Base-by-base conservation (phyloP, 805 yeast genomes). In the Hanseniaspora clermontiae region DNA sequence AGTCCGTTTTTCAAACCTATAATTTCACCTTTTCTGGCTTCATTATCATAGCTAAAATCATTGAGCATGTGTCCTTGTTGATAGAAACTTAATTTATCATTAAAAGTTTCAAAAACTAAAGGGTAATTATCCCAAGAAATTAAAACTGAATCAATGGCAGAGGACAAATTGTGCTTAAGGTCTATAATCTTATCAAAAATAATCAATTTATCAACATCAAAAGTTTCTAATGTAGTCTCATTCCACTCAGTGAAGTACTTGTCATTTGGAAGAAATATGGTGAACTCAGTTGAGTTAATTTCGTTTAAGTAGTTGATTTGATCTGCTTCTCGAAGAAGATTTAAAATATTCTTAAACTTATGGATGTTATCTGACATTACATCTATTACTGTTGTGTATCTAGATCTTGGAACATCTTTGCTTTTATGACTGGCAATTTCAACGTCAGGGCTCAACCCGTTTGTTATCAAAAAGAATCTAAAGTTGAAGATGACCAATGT, bases 341-440 rank as follows among this genome's bases (percentile, higher is more conserved):
- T 43, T 86, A 68, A 58, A 86, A 82, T 43, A 10, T 74, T 74
- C 43, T 87, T 80, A 69, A 80, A 88, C 64, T 84, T 82, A 0
- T 51, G 32, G 2, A 78, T 83, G 60, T 82, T 78, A 8, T 79
- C 68, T 0, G 95, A 85, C 42, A 87, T 71, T 3, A 85, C 65
- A 65, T 87, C 95, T 5, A 87, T 72, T 7, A 87, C 79, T 0
- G 86, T 69, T 2, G 68, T 66, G 36, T 71, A 66, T 17, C 64
- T 64, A 19, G 49, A 17, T 32, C 27, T 43, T 14, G 49, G 49
- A 42, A 51, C 57, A n/a, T 42, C 48, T 32, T 45, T 29, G 11
- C n/a, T 31, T 45, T 29, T 17, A 6, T 31, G 12, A 6, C 4
- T 45, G 2, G 20, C 11, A n/a, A 45, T 14, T 12, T 15, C 38